Base-by-base conservation (phyloP, 1,139 yeast species). In the Blastobotrys elegans region DNA sequence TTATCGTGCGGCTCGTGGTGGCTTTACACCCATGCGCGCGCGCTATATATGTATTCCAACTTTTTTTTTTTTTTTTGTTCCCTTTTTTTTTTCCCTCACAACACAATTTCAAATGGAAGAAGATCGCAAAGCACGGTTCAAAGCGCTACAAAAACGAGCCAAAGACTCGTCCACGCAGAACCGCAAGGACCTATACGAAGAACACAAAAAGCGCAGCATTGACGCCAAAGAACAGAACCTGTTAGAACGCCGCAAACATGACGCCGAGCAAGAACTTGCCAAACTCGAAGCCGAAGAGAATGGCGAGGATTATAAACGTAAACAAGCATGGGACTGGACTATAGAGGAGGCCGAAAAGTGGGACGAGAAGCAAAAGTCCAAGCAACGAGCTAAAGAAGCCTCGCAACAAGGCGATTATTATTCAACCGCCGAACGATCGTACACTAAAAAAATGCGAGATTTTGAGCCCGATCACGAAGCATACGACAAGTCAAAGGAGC, bases 281-380 rank as follows among this genome's bases (percentile, higher is more conserved):
- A 63, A 64, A 50, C 49, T 64, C 8, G 75, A 73, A 30, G 65
- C 69, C 0, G 63, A 62, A 21, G 70, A 68, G 14, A 63, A 56
- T 2, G 75, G 73, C 0, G 70, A 67, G 22, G 72, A 71, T 43
- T 66, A 62, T 50, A 74, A 72, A 21, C 62, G 79, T 16, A 57
- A 67, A 40, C 68, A 75, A 44, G 75, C 77, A 4, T 68, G 84
- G 72, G 77, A 75, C 44, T 86, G 84, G 69, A 75, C 87, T 0
- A 75, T 84, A 2, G 82, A 79, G 49, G 86, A 87, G 47, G 75
- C 80, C 47, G 87, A 82, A 55, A 70, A 71, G 47, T 85, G 94
- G 92, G 77, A 77, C 24, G 67, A 64, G 33, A 74, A 70, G 52
- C 64, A 67, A 45, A 63, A 61, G 32, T 56, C 54, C 26, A 69